phyloP scores from a whole-genome alignment of 2,329 filamentous ascomycete species.

The Xylariaceae sp. region DNA sequence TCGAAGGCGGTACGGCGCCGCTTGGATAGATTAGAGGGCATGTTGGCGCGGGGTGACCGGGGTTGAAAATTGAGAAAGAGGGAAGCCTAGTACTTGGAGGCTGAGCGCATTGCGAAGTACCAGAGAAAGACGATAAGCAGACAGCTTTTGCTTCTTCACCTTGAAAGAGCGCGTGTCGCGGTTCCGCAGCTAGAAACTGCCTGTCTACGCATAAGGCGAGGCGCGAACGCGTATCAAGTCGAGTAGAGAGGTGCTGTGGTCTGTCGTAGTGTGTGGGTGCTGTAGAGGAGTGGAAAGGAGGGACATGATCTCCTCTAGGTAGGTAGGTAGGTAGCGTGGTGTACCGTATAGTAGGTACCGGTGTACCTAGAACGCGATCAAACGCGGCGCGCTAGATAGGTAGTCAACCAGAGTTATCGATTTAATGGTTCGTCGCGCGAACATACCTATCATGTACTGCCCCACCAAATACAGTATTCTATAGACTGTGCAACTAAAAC shows the following conservation, averaged over 20 bases:
- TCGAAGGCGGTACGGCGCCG: constrained; percentile 36
- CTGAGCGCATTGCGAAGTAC: constrained; percentile 11
- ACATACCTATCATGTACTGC: background rate
- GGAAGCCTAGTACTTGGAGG: background rate
- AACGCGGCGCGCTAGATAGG: constrained; percentile 4
- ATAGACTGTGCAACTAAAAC: no score
- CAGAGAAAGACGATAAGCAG: background rate
- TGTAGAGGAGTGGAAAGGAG: no score
- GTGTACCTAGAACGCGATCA: constrained; percentile 6
- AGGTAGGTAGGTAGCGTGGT: no score
- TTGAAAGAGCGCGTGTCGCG: background rate
- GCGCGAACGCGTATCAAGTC: background rate
- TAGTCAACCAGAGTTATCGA: background rate
- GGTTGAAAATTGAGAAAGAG: background rate
- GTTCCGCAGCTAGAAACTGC: background rate
- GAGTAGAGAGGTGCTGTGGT: background rate
- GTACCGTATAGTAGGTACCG: background rate
- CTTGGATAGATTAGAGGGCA: constrained; percentile 35
- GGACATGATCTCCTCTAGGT: no score
- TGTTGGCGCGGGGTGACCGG: constrained; percentile 10
- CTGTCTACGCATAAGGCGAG: background rate
- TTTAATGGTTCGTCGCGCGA: background rate
- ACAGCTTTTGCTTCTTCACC: background rate
- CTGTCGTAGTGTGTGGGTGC: no score
- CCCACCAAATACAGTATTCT: background rate